Percentiles rank a stretch among this genome's conserved stretches.
Evolutionary conservation across 306 rosid species (phyloP).

Genomic region (Alnus glutinosa): DNA sequence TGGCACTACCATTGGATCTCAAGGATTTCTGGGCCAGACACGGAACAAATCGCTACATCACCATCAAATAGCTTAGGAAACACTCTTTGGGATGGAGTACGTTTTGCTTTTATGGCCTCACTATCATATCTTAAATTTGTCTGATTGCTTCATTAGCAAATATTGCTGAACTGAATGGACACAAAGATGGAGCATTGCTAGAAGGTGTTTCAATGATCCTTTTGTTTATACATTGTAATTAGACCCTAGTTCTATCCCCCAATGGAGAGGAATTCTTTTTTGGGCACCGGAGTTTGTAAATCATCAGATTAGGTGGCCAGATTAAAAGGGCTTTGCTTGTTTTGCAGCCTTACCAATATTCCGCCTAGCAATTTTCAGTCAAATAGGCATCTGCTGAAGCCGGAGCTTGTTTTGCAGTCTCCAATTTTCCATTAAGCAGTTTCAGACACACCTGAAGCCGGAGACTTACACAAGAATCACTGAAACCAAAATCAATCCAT

Average conservation of each 20-base stretch:
- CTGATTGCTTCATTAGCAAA: conserved; percentile 14
- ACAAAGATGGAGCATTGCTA: conserved; percentile 12
- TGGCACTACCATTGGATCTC: conserved; percentile 78
- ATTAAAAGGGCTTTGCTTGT: not conserved
- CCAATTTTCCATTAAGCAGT: no score
- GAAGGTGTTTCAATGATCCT: conserved; percentile 5
- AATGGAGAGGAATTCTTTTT: not conserved
- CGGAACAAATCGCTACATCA: conserved; percentile 95
- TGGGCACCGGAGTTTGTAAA: not conserved
- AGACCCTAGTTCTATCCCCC: conserved; percentile 5
- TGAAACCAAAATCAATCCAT: no score
- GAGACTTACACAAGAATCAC: no score
- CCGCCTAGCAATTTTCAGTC: not conserved
- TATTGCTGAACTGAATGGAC: conserved; percentile 12
- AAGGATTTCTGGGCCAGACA: conserved; percentile 95
- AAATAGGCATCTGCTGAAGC: no score
- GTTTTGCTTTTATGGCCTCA: conserved; percentile 24
- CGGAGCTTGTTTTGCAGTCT: not conserved
- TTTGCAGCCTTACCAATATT: not conserved
- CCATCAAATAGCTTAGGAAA: conserved; percentile 65
- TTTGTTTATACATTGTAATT: conserved; percentile 13
- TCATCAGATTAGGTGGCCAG: not conserved
- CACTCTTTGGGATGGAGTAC: conserved; percentile 20
- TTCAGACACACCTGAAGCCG: no score
- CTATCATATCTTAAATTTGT: conserved; percentile 27